These are phyloP conservation scores for Kappamyces sp. DNA, from an alignment of 192 early-diverging fungal species.

Conservation along the genomic window DNA sequence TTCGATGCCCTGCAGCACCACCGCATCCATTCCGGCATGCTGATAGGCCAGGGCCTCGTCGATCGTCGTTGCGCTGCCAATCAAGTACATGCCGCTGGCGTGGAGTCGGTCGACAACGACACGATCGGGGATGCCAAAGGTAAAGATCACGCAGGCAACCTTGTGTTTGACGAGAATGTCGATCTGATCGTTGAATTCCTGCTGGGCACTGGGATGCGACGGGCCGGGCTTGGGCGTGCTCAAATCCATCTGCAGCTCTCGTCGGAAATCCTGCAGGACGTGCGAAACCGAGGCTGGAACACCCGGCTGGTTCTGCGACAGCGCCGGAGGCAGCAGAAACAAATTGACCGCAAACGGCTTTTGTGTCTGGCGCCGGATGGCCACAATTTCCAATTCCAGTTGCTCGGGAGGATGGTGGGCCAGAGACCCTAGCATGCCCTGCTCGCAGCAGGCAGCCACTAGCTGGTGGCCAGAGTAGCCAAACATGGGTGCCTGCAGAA, in stretches of 20 bases:
- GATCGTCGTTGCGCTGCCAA: slow-evolving; percentile 2
- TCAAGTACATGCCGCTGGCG: not conserved
- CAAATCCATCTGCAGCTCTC: slow-evolving; percentile 4
- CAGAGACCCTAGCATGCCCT: not conserved
- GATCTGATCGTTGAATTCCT: slow-evolving; percentile 5
- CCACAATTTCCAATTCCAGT: not conserved
- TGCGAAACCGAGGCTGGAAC: not conserved
- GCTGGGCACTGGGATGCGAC: not conserved
- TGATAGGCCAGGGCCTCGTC: slow-evolving; percentile 7
- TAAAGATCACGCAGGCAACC: slow-evolving; percentile 11
- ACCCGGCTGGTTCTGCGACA: slow-evolving; percentile 3
- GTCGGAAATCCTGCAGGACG: slow-evolving; percentile 9
- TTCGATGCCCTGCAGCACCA: slow-evolving; percentile 13
- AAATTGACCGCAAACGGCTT: slow-evolving; percentile 9
- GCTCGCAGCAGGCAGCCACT: slow-evolving; percentile 3
- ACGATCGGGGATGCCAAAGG: slow-evolving; percentile 11
- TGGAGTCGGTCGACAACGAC: not conserved
- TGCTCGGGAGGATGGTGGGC: not conserved
- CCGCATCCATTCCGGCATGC: slow-evolving; percentile 9
- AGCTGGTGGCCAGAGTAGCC: not conserved
- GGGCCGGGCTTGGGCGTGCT: not conserved
- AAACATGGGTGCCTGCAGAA: slow-evolving; percentile 9
- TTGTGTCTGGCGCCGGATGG: not conserved
- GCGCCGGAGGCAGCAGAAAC: not conserved
- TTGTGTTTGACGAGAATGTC: not conserved